Conservation (phyloP, 169 alveolate species). For the Eimeria zaria region DNA sequence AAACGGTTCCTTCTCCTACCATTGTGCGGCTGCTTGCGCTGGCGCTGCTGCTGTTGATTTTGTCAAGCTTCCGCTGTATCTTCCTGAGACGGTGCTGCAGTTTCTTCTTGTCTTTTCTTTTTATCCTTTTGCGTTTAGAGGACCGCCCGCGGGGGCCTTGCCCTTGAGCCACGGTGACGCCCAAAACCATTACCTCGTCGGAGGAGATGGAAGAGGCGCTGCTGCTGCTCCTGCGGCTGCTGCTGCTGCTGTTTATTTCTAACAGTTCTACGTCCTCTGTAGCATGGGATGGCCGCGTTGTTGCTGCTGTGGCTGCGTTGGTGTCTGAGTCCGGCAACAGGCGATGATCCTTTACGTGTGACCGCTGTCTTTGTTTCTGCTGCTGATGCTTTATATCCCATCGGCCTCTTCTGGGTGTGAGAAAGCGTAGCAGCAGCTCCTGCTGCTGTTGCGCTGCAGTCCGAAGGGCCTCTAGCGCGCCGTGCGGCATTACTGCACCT, state of each 20-base stretch:
- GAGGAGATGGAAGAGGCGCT: conserved; percentile 15
- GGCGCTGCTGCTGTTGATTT: conserved; percentile 19
- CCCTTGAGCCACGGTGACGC: not conserved
- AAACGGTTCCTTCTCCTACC: not conserved
- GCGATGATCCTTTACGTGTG: not conserved
- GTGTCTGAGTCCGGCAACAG: not conserved
- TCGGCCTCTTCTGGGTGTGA: conserved; percentile 15
- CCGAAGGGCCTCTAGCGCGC: conserved; percentile 30
- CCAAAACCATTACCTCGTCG: conserved; percentile 41
- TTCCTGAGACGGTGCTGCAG: conserved; percentile 60
- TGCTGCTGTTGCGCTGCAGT: conserved; percentile 57
- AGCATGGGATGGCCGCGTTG: not conserved
- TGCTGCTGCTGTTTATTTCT: conserved; percentile 25
- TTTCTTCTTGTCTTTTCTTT: conserved; percentile 32
- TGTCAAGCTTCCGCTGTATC: conserved; percentile 32
- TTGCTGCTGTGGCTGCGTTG: not conserved
- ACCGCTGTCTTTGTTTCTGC: not conserved
- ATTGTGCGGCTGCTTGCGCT: not conserved
- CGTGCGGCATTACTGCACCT: conserved; percentile 27
- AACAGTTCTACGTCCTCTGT: not conserved
- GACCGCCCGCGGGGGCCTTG: not conserved
- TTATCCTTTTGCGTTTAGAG: conserved; percentile 16
- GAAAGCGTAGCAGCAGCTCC: conserved; percentile 5
- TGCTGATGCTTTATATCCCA: conserved; percentile 31
- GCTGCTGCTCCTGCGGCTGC: conserved; percentile 50